Base-by-base conservation (phyloP, 768 basidiomycete genomes). In the Lactifluus piperatus region DNA sequence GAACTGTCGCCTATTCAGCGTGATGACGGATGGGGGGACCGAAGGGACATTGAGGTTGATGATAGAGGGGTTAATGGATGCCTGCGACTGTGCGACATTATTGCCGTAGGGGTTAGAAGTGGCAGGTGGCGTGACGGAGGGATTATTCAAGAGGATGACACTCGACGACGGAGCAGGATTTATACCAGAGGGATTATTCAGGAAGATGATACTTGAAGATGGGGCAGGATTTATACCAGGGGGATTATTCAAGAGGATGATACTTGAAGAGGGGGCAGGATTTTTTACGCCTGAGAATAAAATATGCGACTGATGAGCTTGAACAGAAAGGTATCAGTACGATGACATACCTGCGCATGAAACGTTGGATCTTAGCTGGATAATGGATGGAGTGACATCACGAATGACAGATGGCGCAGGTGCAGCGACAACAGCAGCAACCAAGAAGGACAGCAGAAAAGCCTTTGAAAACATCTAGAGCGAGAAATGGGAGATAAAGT, bases 1-100 rank as follows among this genome's bases (percentile, higher is more conserved):
- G 20, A 58, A 45, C 34, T 64, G 63, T 8, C 63, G 63, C 32
- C 16, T 54, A 18, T 62, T 62, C 43, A 64, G 49, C 5, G 62
- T 52, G 52, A 64, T 62, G 51, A 60, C 1, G 8, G 51, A 5
- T 13, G 48, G 46, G 24, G 56, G 13, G 20, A 20, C 29, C 1
- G 39, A 44, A 16, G 39, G 51, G 30, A 43, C 32, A 22, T 60
- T 62, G 34, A 62, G 62, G 2, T 60, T 29, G 50, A 63, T 60
- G 58, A 64, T 20, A 8, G 56, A 10, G 54, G 63, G 49, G 13
- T n/a, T 43, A 30, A 8, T 30, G n/a, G 52, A 27, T 24, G 44
- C 20, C 37, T 50, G 51, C 18, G 51, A 20, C 18, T 18, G 24
- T n/a, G 34, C 45, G 36, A n/a, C 47, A 22, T 53, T 18, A 26